A percentile compares a stretch with the other conserved stretches of the same genome.
Conservation (phyloP, 2,329 filamentous ascomycete species). For the Fusarium metavorans region DNA sequence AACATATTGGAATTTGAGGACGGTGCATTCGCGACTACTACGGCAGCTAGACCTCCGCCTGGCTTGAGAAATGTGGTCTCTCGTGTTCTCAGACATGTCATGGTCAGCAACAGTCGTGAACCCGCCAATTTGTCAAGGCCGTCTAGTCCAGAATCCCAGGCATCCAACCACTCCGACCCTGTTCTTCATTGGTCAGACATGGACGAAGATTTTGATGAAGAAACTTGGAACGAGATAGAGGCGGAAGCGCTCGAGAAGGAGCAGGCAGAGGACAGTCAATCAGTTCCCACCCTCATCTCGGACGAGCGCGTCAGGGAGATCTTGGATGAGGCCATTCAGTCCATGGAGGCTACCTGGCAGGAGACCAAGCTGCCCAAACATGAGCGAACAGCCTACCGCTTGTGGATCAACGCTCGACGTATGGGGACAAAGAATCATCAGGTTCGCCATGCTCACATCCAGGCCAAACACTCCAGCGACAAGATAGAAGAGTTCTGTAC, state of each 20-base stretch:
- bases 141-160: conserved; percentile 7
- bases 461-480: conserved; percentile 56
- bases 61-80: conserved; percentile 60
- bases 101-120: conserved; percentile 47
- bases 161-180: conserved; percentile 13
- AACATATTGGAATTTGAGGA: conserved; percentile 33
- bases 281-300: conserved; percentile 48
- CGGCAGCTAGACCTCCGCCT: conserved; percentile 49
- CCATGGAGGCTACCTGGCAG: conserved; percentile 68
- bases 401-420: conserved; percentile 71
- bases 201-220: conserved; percentile 58
- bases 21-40: conserved; percentile 44
- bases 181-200: conserved; percentile 33
- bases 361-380: conserved; percentile 67
- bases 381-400: conserved; percentile 65
- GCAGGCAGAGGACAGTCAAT: neutral
- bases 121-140: conserved; percentile 26
- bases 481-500: conserved; percentile 68
- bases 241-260: conserved; percentile 45
- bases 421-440: conserved; percentile 50
- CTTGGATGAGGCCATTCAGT: conserved; percentile 66
- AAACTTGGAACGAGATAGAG: conserved; percentile 72
- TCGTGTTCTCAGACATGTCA: conserved; percentile 54
- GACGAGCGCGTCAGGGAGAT: conserved; percentile 59
- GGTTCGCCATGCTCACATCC: conserved; percentile 57